Evolutionary conservation across 495 filamentous ascomycete genomes (phyloP).

Genomic region (Massariosphaeria phaeospora): DNA sequence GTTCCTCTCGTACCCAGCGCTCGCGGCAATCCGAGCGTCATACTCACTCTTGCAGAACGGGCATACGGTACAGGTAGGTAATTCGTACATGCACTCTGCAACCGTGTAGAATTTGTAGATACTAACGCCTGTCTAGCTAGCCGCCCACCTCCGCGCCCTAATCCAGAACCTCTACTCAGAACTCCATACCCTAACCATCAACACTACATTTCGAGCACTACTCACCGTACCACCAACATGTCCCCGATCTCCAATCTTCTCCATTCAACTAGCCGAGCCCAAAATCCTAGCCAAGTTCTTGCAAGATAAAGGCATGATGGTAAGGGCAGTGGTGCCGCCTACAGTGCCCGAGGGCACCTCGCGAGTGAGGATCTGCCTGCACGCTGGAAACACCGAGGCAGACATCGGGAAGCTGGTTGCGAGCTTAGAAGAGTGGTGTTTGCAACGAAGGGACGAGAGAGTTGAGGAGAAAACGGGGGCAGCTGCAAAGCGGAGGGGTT

Average conservation of each 20-base stretch:
- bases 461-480: too few species aligned
- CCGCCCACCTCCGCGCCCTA: constrained; percentile 12
- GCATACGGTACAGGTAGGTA: constrained; percentile 39
- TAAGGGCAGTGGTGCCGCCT: constrained; percentile 53
- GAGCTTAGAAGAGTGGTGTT: constrained; percentile 45
- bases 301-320: constrained; percentile 48
- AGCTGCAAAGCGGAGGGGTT: too few species aligned
- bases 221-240: constrained; percentile 20
- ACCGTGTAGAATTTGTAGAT: not conserved
- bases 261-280: constrained; percentile 45
- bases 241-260: constrained; percentile 43
- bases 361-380: constrained; percentile 52
- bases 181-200: not conserved
- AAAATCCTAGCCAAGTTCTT: constrained; percentile 49
- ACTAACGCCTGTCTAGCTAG: constrained; percentile 13
- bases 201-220: not conserved
- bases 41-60: constrained; percentile 50
- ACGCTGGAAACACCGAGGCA: constrained; percentile 48
- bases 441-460: not conserved
- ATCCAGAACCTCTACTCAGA: constrained; percentile 8
- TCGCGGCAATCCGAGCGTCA: constrained; percentile 47
- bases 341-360: constrained; percentile 51
- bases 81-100: not conserved
- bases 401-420: constrained; percentile 45
- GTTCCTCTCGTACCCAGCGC: constrained; percentile 50